Percentiles rank a stretch among this genome's conserved stretches.
These are phyloP conservation scores for Trichothecium roseum DNA, from an alignment of 2,329 filamentous ascomycete genomes.

Conservation along the genomic window DNA sequence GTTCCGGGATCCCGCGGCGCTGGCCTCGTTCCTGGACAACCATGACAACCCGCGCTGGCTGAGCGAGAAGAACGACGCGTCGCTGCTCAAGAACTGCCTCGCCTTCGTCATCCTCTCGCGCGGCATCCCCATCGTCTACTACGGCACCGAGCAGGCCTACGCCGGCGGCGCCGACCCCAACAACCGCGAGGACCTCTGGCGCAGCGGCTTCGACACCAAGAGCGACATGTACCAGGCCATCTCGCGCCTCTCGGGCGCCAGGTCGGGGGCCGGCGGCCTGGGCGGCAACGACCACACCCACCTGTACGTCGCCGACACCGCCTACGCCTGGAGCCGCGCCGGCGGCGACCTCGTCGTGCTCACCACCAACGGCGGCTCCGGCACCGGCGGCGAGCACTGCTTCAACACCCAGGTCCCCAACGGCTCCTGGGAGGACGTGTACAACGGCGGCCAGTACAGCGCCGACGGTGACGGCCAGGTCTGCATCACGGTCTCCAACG, in stretches of 20 bases:
- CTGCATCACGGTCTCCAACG: constrained; percentile 28
- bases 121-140: constrained; percentile 55
- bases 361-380: constrained; percentile 31
- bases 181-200: constrained; percentile 50
- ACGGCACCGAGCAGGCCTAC: constrained; percentile 55
- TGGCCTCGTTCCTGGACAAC: constrained; percentile 47
- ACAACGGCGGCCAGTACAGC: constrained; percentile 21
- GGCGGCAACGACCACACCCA: constrained; percentile 31
- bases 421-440: constrained; percentile 28
- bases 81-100: constrained; percentile 50
- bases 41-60: constrained; percentile 47
- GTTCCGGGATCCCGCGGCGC: constrained; percentile 32
- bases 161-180: constrained; percentile 33
- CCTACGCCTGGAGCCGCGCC: constrained; percentile 34
- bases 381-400: constrained; percentile 26
- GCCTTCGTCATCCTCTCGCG: constrained; percentile 50
- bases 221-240: constrained; percentile 37
- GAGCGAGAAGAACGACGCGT: constrained; percentile 37
- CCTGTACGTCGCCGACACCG: constrained; percentile 27
- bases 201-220: constrained; percentile 34
- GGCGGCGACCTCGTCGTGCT: constrained; percentile 32
- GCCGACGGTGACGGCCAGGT: constrained; percentile 28
- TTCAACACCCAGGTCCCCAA: constrained; percentile 27
- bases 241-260: constrained; percentile 29
- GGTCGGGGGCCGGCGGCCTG: constrained; percentile 32